Evolutionary conservation across 306 rosid genomes (phyloP).

Genomic region (Malus asiatica): DNA sequence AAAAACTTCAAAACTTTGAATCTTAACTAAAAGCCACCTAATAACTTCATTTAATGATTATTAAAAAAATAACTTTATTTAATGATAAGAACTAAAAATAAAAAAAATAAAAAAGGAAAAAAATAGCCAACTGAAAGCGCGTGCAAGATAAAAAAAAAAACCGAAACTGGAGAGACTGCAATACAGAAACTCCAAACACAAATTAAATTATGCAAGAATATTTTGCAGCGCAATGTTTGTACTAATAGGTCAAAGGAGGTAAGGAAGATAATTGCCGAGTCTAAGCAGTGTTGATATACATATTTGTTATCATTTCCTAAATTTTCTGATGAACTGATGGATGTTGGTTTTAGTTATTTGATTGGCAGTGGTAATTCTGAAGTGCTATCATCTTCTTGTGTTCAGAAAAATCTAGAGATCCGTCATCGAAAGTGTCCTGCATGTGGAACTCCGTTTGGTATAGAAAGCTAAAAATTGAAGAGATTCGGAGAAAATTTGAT

Average conservation of each 20-base stretch:
- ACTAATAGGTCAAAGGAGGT: conserved; percentile 97
- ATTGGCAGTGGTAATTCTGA: conserved; percentile 75
- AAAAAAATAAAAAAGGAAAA: no score
- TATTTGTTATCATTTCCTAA: not conserved
- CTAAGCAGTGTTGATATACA: not conserved
- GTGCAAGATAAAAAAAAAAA: no score
- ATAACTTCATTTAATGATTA: no score
- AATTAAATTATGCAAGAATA: conserved; percentile 61
- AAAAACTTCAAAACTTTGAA: no score
- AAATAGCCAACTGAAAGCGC: no score
- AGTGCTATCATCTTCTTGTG: conserved; percentile 89
- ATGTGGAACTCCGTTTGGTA: conserved; percentile 89
- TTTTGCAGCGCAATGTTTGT: conserved; percentile 87
- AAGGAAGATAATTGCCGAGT: conserved; percentile 4
- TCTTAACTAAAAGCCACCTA: no score
- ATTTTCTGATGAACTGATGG: not conserved
- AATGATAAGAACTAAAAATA: no score
- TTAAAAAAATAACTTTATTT: no score
- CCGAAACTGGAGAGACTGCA: conserved; percentile 67
- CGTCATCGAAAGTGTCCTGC: conserved; percentile 94
- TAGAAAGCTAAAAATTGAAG: no score
- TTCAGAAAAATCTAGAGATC: conserved; percentile 79
- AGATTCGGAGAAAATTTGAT: no score
- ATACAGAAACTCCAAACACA: conserved; percentile 72
- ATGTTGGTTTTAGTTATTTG: conserved; percentile 12